Conservation (phyloP, 768 basidiomycete genomes). For the Calocybe indica region DNA sequence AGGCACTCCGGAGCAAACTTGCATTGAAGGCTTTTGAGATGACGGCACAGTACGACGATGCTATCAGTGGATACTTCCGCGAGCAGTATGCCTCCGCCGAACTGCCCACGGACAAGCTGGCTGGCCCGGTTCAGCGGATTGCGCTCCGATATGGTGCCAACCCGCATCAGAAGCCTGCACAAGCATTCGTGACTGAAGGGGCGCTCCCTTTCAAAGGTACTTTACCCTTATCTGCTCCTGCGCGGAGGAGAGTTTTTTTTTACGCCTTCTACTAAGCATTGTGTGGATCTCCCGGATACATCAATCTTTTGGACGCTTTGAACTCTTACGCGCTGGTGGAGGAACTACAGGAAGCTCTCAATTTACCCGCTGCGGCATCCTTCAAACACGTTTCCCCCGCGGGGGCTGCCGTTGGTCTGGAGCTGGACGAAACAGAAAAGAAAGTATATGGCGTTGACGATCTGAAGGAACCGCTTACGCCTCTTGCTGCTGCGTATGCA, state of each 20-base stretch:
- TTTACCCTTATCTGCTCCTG: constrained; percentile 1
- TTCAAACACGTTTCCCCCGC: constrained; percentile 99
- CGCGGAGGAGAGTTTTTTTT: background rate
- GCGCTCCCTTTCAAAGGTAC: constrained; percentile 91
- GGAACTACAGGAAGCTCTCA: constrained; percentile 83
- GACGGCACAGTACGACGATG: constrained; percentile 92
- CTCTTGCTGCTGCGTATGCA: constrained; percentile 90
- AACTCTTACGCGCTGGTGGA: constrained; percentile 96
- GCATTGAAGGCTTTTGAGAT: constrained; percentile 97
- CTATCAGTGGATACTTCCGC: constrained; percentile 94
- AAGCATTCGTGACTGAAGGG: constrained; percentile 87
- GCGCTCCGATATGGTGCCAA: constrained; percentile 93
- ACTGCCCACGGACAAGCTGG: constrained; percentile 51
- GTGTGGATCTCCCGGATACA: constrained; percentile 94
- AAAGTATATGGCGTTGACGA: constrained; percentile 97
- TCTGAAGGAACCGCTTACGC: constrained; percentile 82
- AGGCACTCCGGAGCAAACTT: constrained; percentile 65
- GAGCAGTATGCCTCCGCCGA: constrained; percentile 91
- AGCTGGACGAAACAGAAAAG: constrained; percentile 78
- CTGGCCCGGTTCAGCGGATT: constrained; percentile 74
- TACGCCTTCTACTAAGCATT: constrained; percentile 48
- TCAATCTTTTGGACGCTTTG: constrained; percentile 95
- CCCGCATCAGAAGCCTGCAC: constrained; percentile 98
- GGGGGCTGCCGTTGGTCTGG: constrained; percentile 88
- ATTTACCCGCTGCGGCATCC: constrained; percentile 92